A percentile compares a stretch with the other conserved stretches of the same genome.
Conservation (phyloP, 1,139 yeast genomes). For the Meyerozyma smithsonii region DNA sequence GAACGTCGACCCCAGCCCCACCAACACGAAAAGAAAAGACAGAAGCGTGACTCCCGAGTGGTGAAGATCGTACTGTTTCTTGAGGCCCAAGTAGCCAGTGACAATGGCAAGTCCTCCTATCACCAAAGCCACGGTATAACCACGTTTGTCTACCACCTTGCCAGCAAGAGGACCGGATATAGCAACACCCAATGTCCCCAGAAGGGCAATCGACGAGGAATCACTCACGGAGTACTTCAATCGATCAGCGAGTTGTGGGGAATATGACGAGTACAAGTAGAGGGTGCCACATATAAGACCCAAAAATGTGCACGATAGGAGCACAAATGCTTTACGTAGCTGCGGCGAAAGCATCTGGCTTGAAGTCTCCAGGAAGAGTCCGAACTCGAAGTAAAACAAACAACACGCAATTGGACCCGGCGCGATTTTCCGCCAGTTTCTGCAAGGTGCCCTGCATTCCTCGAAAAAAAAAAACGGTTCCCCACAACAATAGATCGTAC, state of each 20-base stretch:
- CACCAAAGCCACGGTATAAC: constrained; percentile 41
- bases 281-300: constrained; percentile 60
- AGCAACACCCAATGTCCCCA: constrained; percentile 59
- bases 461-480: neutral
- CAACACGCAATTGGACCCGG: neutral
- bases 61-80: constrained; percentile 36
- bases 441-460: no score
- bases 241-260: constrained; percentile 57
- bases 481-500: neutral
- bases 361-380: neutral
- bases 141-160: constrained; percentile 49
- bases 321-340: constrained; percentile 28
- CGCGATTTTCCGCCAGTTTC: no score
- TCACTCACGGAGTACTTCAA: constrained; percentile 51
- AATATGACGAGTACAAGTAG: constrained; percentile 56
- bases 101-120: constrained; percentile 42
- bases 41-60: constrained; percentile 30
- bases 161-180: constrained; percentile 58
- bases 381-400: no score
- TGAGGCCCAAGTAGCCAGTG: constrained; percentile 44
- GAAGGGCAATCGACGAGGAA: constrained; percentile 51
- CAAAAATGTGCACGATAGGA: constrained; percentile 44
- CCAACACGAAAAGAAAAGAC: constrained; percentile 32
- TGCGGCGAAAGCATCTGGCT: constrained; percentile 15
- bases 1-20: constrained; percentile 55